Evolutionary conservation across 257 asterid genomes (phyloP), one percentile per base, ranked within the genome.

Genomic region (Penstemon eatonii): DNA sequence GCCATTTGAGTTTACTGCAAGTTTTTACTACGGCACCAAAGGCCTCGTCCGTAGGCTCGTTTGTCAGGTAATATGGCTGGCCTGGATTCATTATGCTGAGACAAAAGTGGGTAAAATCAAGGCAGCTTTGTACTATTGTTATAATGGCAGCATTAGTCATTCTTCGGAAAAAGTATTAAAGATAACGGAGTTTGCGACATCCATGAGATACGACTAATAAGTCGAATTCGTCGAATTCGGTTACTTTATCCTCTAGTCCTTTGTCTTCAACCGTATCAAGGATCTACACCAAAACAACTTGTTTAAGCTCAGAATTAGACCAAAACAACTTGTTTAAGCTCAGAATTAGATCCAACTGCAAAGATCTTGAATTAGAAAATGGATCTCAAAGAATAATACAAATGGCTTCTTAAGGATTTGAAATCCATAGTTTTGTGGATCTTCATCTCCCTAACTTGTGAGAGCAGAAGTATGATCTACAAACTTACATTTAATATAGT

Each of bases 101-200:
- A 57, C 96, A 95, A 58, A 91, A 91, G 82, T 91, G 97, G 67
- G 97, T 91, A 43, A 91, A 91, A 78, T 80, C 66, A 0, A 96
- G 96, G 80, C 97, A 91, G 68, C 86, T 91, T 53, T 67, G 80
- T 18, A 77, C 97, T 37, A 88, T 58, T 39, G 87, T 78, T 1
- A 79, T 78, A 12, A 91, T 93, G 9, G 97, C 95, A 53, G 89
- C 95, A 67, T 91, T 91, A n/a, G 97, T 88, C 96, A 91, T 91
- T 75, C 84, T 83, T 78, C 86, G 75, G 68, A 96, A 91, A 51
- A 88, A 91, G 86, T 86, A 91, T 72, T 88, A 91, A 59, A 91
- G 91, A 6, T 91, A 91, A 47, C 74, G 92, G 78, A 91, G 97
- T 11, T 72, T 82, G 53, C 72, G 88, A 73, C 97, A 91, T 33